Percentiles rank a stretch among this genome's conserved stretches.
These are phyloP conservation scores for Thermomucor indicae-seudaticae DNA, from an alignment of 371 early-diverging fungal species.

Conservation along the genomic window DNA sequence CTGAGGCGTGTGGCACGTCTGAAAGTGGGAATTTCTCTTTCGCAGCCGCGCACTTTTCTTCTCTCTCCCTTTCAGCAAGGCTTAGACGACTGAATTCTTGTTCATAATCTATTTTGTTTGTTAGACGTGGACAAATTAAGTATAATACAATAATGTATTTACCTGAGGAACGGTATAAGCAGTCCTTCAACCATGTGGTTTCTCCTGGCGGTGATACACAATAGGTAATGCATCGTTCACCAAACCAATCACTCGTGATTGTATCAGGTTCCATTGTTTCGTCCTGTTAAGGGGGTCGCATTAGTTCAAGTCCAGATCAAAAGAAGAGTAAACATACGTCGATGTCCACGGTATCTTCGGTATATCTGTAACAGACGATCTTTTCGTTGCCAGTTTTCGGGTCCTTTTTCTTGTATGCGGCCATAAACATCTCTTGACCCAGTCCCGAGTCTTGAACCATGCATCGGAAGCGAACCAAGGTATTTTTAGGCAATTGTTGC, in stretches of 20 bases:
- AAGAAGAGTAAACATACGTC: conserved; percentile 10
- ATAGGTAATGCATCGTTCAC: conserved; percentile 44
- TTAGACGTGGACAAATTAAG: neutral
- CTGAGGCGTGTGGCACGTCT: conserved; percentile 36
- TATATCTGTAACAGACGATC: conserved; percentile 30
- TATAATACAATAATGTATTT: neutral
- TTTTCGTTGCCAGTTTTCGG: conserved; percentile 15
- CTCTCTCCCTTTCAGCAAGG: conserved; percentile 5
- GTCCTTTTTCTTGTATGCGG: conserved; percentile 37
- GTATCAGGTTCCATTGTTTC: no score
- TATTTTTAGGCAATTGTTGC: conserved; percentile 33
- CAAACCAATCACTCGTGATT: conserved; percentile 24
- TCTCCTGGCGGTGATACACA: conserved; percentile 66
- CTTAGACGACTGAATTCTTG: conserved; percentile 15
- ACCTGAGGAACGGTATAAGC: conserved; percentile 1
- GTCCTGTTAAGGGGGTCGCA: no score
- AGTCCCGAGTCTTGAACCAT: conserved; percentile 69
- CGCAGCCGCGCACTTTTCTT: conserved; percentile 4
- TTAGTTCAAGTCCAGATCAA: no score
- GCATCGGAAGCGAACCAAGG: conserved; percentile 59
- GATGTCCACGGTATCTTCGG: conserved; percentile 30
- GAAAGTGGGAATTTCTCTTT: conserved; percentile 53
- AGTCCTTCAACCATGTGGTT: conserved; percentile 40
- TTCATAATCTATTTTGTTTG: neutral
- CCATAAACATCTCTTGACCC: conserved; percentile 56